A percentile compares a stretch with the other conserved stretches of the same genome.
Evolutionary conservation across 2,329 filamentous ascomycete genomes (phyloP).

Genomic region (Teratosphaeriaceae sp.): DNA sequence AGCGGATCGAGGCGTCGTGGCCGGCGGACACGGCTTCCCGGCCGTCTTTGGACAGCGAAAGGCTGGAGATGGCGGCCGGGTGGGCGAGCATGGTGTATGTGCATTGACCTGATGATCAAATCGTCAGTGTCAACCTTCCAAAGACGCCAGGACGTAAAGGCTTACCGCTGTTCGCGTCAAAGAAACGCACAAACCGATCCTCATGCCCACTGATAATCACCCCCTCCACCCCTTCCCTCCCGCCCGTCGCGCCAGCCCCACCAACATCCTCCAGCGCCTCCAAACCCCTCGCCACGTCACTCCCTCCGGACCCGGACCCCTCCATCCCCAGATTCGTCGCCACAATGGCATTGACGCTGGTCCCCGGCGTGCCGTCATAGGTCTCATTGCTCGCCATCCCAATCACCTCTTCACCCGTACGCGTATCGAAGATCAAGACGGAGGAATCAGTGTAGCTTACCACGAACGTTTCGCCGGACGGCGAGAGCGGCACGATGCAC

Average conservation of each 20-base stretch:
- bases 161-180: conserved; percentile 97
- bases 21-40: conserved; percentile 92
- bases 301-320: conserved; percentile 44
- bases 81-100: conserved; percentile 99
- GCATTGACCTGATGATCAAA: conserved; percentile 69
- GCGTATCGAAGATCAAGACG: conserved; percentile 85
- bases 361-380: conserved; percentile 78
- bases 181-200: conserved; percentile 92
- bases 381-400: conserved; percentile 92
- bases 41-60: conserved; percentile 88
- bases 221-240: conserved; percentile 69
- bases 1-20: conserved; percentile 89
- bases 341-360: conserved; percentile 82
- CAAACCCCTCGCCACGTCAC: conserved; percentile 56
- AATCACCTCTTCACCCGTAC: conserved; percentile 84
- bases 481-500: conserved; percentile 82
- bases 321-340: conserved; percentile 73
- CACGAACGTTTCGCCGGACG: conserved; percentile 79
- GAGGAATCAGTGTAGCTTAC: conserved; percentile 88
- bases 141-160: too few relatives aligned
- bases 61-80: conserved; percentile 81
- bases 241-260: conserved; percentile 78
- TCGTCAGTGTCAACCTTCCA: too few relatives aligned
- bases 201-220: conserved; percentile 96
- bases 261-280: conserved; percentile 70